Base-by-base conservation (phyloP, 257 asterid species). In the Penstemon eatonii region DNA sequence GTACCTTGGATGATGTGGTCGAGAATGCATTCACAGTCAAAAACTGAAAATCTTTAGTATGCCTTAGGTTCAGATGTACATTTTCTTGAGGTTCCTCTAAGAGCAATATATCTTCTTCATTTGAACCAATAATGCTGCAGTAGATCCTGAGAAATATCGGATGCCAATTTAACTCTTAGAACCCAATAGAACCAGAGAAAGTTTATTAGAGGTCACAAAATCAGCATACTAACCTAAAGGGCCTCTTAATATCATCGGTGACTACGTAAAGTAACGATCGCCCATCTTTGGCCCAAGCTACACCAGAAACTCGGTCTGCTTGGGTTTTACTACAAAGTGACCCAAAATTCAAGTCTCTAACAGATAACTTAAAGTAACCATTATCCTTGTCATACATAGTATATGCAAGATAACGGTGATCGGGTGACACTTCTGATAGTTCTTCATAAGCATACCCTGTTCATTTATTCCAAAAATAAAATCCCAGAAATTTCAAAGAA, bases 261-360 rank as follows among this genome's bases (percentile, higher is more conserved):
- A 89, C 96, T 37, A 81, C 96, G 78, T 91, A 91, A 46, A 91
- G 82, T 70, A 91, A 76, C 18, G 97, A 83, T 61, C 83, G 82
- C 64, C 99, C 95, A 73, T 81, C 81, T 79, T 84, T 94, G n/a
- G 92, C 96, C 99, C 99, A 94, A 78, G 97, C 95, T 57, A 94
- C 69, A 77, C 80, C 76, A 19, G 96, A 85, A 68, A 94, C 97
- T n/a, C 91, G 78, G 62, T 86, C 85, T 41, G 90, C 96, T 73
- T 82, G 89, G 79, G 97, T 96, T 79, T 86, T 83, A 69, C 49
- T 75, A 83, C 92, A 86, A 37, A 89, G 89, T 0, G 84, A 87
- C 57, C 97, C 95, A 64, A 89, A 78, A 76, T 91, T 91, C 82
- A 94, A 85, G 79, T 94, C 96, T 60, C 91, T 81, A 12, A 91